Conservation (phyloP, 805 yeast species). For the Candida berthetii region DNA sequence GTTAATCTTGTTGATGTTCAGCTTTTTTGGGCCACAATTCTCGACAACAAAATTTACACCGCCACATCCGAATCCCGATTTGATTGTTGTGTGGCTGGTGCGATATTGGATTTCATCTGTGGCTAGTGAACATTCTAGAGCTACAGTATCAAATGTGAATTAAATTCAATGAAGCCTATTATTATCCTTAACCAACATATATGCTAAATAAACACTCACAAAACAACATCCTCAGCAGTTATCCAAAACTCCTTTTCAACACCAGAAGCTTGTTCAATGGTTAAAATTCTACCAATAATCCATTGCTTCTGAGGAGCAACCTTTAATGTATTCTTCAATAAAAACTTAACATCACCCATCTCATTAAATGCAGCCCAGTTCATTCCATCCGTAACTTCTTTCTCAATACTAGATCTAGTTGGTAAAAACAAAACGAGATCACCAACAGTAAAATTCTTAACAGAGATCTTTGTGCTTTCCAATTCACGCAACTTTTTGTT, state of each 20-base stretch:
- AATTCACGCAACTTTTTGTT: constrained; percentile 40
- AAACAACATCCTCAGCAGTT: constrained; percentile 13
- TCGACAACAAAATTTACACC: neutral
- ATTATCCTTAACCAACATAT: neutral
- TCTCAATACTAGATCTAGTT: constrained; percentile 31
- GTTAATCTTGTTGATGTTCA: too few relatives aligned
- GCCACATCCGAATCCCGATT: too few relatives aligned
- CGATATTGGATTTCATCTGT: too few relatives aligned
- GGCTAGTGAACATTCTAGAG: too few relatives aligned
- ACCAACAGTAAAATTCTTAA: constrained; percentile 59
- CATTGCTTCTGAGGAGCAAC: constrained; percentile 56
- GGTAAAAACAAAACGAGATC: constrained; percentile 86
- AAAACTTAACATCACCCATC: constrained; percentile 79
- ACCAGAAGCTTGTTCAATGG: constrained; percentile 37
- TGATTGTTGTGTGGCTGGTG: too few relatives aligned
- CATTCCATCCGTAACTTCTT: constrained; percentile 5
- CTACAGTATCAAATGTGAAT: too few relatives aligned
- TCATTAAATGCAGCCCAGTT: constrained; percentile 90
- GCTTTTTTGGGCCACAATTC: neutral
- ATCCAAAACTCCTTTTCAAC: constrained; percentile 14
- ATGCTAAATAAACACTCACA: neutral
- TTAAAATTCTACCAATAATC: constrained; percentile 67
- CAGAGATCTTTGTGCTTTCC: constrained; percentile 54
- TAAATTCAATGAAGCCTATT: neutral
- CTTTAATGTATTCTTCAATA: constrained; percentile 43